Evolutionary conservation across 2,329 filamentous ascomycete genomes (phyloP), one percentile per base, ranked within the genome.

Genomic region (Cercospora sp.): DNA sequence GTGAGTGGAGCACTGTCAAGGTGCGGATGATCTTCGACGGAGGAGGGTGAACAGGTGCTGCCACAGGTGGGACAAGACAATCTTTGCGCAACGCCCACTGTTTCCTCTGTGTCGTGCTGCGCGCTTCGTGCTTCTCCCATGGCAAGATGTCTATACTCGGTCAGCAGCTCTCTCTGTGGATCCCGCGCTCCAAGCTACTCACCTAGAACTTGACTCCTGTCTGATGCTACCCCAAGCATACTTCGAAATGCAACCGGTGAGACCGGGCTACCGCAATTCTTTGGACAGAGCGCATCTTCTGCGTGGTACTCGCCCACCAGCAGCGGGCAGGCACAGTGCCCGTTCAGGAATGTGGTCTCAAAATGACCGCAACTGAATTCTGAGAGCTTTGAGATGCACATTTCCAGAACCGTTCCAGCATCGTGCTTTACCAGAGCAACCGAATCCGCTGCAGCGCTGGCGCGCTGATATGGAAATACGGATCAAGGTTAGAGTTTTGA

Each of bases 341-440:
- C 61, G 63, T 71, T 72, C 36, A 64, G 61, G 66, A 67, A 69
- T 23, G 64, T n/a, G 28, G 57, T 58, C 31, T 69, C 66, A 30
- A 62, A 45, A 31, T 72, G 69, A n/a, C 69, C 69, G 59, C 70
- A 72, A 18, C 51, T 45, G 55, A 66, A 65, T 39, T 70, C 60
- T 10, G 62, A 61, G 16, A 68, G 59, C n/a, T 66, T 60, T 28
- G 60, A 26, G 53, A 72, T 66, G 69, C 70, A 71, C 70, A 71
- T 72, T 20, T 59, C 58, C 33, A 20, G 26, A 62, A 30, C 13
- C 20, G 58, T 30, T 28, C 26, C n/a, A 62, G 59, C 59, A 61
- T 61, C 30, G 26, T 63, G 60, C 36, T 63, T 55, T 36, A 7
- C 28, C 60, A 18, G n/a, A 51, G 23, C 10, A 7, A 9, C 6